Evolutionary conservation across 805 yeast genomes (phyloP), one percentile per base, ranked within the genome.

Genomic region (Sungouiozyma intestinalis): DNA sequence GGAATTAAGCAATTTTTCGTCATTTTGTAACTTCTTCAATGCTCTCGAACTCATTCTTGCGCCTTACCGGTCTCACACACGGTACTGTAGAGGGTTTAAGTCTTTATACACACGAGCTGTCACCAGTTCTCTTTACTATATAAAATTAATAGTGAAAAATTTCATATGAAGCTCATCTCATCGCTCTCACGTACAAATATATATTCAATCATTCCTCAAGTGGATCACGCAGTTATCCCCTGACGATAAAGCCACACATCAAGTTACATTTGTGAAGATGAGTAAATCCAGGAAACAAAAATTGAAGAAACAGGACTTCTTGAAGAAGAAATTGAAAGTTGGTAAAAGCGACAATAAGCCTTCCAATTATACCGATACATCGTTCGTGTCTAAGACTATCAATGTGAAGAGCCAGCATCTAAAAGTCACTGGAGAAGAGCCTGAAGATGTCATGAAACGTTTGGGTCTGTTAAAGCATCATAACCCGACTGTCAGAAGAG

Each of bases 301-400:
- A 41, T 60, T 61, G 37, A 66, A 64, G 51, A 62, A 59, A 45
- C 48, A 74, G 62, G 79, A 74, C 58, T 50, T 76, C 77, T 36
- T 75, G 62, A 52, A 72, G 68, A 60, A 81, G 45, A 90, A 85
- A 67, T 73, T 92, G 40, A 81, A 74, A 54, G 97, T 92, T 29
- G 98, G 98, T 43, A 92, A 92, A 62, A 68, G 81, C 2, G 75
- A 76, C 16, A 76, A 78, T 4, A 76, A 76, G 48, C 77, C 87
- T 4, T 74, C 77, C 16, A 85, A 86, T 57, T 76, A 72, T 44
- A 92, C 98, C 3, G 90, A 83, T 50, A 85, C 95, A 0, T 81
- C 94, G 0, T 90, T 90, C 64, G 74, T 73, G 36, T 79, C 95
- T 9, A 83, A 78, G 53, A 58, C 57, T 20, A 58, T 62, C 32